Evolutionary conservation across 1,284 basidiomycete genomes (phyloP), one percentile per base, ranked within the genome.

Genomic region (Stereum hirsutum): DNA sequence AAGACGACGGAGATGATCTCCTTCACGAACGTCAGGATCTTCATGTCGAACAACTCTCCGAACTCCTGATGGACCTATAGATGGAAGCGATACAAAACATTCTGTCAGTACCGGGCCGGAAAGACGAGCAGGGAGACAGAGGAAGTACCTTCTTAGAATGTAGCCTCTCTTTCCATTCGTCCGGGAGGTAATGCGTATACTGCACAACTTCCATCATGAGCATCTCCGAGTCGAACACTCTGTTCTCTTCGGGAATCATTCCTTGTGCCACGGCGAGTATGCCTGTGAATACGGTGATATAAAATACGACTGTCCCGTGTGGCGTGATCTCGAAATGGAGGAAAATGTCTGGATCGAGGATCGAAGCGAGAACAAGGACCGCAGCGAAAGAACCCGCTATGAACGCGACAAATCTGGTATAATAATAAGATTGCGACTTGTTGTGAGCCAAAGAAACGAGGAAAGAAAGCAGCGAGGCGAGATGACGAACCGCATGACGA

Each of bases 371-470:
- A 20, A 95, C 72, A 4, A 99, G 78, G 2, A 99, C 94, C 14
- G 93, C 94, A 0, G 90, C 90, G 59, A 97, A 98, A 1, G 95
- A 95, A 6, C 96, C 95, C 2, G 94, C 86, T 39, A 99, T 74
- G 61, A 99, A 99, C 5, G 93, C 88, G 6, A 98, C 80, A 58
- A 99, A 99, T 50, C 90, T 92, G 50, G 17, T 6, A n/a, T 1
- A 26, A 28, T 26, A 4, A 17, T 28, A 8, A 17, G 15, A 12
- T 27, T 19, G 19, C 17, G 0, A 1, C 17, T 15, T 31, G 21
- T 24, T 41, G 0, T 7, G 36, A 23, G 36, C 36, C 37, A 24
- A 25, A 17, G 14, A 3, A 41, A 28, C 19, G 10, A 3, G 19
- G 14, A 25, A 36, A n/a, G n/a, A n/a, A n/a, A n/a, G n/a, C n/a